A percentile compares a stretch with the other conserved stretches of the same genome.
phyloP scores from a whole-genome alignment of 352 stramenopile genomes.

The Phytophthora pistaciae region DNA sequence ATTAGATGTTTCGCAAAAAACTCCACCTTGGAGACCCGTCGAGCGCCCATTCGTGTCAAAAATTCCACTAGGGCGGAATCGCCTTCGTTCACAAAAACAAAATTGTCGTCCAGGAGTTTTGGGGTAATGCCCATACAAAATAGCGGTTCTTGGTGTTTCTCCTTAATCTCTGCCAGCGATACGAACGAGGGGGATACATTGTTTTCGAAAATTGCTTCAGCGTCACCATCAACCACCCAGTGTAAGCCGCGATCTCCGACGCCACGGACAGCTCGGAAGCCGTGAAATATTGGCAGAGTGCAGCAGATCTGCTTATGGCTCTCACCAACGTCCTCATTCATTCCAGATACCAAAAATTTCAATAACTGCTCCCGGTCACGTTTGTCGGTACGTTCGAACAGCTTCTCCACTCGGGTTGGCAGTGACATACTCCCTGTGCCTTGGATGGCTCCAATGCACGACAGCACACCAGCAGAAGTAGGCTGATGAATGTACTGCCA shows the following conservation, averaged over 20 bases:
- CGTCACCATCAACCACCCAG: slow-evolving; percentile 30
- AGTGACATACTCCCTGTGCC: slow-evolving; percentile 1
- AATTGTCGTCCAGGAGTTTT: slow-evolving; percentile 59
- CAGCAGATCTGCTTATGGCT: slow-evolving; percentile 44
- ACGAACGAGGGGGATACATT: slow-evolving; percentile 37
- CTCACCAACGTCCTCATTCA: slow-evolving; percentile 43
- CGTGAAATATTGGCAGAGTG: slow-evolving; percentile 64
- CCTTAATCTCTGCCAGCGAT: slow-evolving; percentile 31
- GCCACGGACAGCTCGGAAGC: slow-evolving; percentile 26
- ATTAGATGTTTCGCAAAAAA: slow-evolving; percentile 65
- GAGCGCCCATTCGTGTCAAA: slow-evolving; percentile 42
- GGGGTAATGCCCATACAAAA: slow-evolving; percentile 53
- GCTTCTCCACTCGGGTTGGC: slow-evolving; percentile 10
- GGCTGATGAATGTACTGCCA: slow-evolving; percentile 82
- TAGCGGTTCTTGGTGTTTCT: slow-evolving; percentile 25
- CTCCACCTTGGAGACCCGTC: slow-evolving; percentile 50
- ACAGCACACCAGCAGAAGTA: slow-evolving; percentile 63
- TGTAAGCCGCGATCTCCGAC: slow-evolving; percentile 29
- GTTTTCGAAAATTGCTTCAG: slow-evolving; percentile 14
- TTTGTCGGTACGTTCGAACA: slow-evolving; percentile 27
- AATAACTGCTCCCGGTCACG: slow-evolving; percentile 52
- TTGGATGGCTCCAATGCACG: slow-evolving; percentile 42
- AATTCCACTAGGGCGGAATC: slow-evolving; percentile 43
- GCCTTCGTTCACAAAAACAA: slow-evolving; percentile 57
- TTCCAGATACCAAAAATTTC: slow-evolving; percentile 53